phyloP scores from a whole-genome alignment of 2,329 filamentous ascomycete genomes.

The Ceratocystis lukuohia region DNA sequence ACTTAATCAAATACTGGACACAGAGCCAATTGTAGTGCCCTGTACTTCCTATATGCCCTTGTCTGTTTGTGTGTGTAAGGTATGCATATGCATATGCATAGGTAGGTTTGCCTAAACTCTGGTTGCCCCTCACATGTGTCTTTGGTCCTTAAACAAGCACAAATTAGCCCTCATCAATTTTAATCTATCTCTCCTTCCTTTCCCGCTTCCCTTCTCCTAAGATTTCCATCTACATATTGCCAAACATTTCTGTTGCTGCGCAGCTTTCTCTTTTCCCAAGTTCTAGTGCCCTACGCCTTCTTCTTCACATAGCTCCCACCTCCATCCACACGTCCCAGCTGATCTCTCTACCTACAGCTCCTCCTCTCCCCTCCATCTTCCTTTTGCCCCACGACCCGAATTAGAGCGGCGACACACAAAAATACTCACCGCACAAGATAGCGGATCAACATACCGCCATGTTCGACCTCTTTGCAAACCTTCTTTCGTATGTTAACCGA shows the following conservation, averaged over 20 bases:
- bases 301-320: background rate
- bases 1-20: background rate
- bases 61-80: background rate
- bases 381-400: background rate
- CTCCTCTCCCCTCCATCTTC: background rate
- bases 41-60: background rate
- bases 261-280: no score
- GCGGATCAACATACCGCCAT: constrained; percentile 32
- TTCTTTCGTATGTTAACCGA: constrained; percentile 53
- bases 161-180: background rate
- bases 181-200: background rate
- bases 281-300: background rate
- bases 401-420: background rate
- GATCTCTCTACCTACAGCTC: background rate
- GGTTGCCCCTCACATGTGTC: background rate
- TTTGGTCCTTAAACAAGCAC: background rate
- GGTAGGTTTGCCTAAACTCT: no score
- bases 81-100: no score
- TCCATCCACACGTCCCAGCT: background rate
- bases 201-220: background rate
- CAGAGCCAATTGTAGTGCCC: background rate
- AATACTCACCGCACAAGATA: background rate
- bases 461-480: constrained; percentile 66
- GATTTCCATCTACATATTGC: no score
- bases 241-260: no score